A percentile compares a stretch with the other conserved stretches of the same genome.
Conservation (phyloP, 805 yeast species). For the Candida nemodendra region DNA sequence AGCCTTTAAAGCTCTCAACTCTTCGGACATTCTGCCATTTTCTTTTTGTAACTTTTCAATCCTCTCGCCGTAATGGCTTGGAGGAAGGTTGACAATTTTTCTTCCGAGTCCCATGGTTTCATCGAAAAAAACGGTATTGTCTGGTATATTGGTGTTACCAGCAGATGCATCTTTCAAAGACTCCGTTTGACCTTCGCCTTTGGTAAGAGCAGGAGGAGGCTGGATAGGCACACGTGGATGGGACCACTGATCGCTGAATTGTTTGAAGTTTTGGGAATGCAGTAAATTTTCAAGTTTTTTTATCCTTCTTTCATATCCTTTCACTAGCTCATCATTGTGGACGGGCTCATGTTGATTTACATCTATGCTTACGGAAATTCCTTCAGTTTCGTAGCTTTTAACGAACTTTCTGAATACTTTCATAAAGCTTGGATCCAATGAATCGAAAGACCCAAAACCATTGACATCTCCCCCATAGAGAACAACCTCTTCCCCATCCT, state of each 20-base stretch:
- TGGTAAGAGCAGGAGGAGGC: conserved; percentile 5
- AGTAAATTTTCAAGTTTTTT: conserved; percentile 72
- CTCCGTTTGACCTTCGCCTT: conserved; percentile 11
- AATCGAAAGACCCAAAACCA: conserved; percentile 33
- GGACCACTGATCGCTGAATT: conserved; percentile 42
- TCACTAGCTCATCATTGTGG: conserved; percentile 39
- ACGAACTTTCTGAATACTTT: conserved; percentile 43
- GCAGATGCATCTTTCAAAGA: conserved; percentile 1
- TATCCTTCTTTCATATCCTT: conserved; percentile 69
- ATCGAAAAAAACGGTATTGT: conserved; percentile 20
- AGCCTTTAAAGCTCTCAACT: conserved; percentile 14
- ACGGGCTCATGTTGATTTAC: conserved; percentile 29
- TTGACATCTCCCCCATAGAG: conserved; percentile 23
- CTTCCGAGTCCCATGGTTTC: conserved; percentile 21
- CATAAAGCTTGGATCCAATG: conserved; percentile 33
- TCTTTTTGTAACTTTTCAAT: conserved; percentile 22
- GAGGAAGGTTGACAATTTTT: conserved; percentile 27
- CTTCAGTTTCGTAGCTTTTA: conserved; percentile 43
- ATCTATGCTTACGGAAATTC: conserved; percentile 32
- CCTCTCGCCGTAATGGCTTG: conserved; percentile 28
- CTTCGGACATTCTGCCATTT: conserved; percentile 20
- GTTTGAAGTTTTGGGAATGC: conserved; percentile 68
- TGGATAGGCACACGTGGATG: conserved; percentile 13
- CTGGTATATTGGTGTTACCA: conserved; percentile 5
- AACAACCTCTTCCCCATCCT: conserved; percentile 23